phyloP scores from a whole-genome alignment of 306 rosid species.

The Vachellia pachyceras region DNA sequence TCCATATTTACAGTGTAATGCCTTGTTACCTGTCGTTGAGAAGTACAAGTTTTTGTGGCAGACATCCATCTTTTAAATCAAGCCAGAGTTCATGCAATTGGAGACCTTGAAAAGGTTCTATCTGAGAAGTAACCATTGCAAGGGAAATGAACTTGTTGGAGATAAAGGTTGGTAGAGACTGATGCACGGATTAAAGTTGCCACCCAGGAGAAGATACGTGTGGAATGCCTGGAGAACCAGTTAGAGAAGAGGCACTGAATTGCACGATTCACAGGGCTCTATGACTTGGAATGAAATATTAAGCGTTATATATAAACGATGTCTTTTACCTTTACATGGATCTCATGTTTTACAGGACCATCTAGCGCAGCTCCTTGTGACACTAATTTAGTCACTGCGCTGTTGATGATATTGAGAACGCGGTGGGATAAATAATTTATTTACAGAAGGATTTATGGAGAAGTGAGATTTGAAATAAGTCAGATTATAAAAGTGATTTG shows the following conservation, averaged over 20 bases:
- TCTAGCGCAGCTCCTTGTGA: no score
- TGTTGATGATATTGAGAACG: no score
- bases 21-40: constrained; percentile 24
- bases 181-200: constrained; percentile 67
- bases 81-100: constrained; percentile 73
- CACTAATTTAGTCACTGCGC: no score
- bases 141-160: constrained; percentile 72
- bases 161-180: constrained; percentile 75
- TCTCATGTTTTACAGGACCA: no score
- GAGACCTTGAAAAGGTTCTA: constrained; percentile 77
- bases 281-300: constrained; percentile 39
- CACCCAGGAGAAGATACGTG: no score
- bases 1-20: constrained; percentile 19
- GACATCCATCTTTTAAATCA: constrained; percentile 84
- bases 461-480: no score
- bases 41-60: constrained; percentile 41
- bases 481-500: no score
- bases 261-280: constrained; percentile 33
- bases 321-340: no score
- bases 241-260: constrained; percentile 46
- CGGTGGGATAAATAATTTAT: no score
- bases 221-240: no score
- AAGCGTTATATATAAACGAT: no score
- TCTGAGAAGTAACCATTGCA: constrained; percentile 78
- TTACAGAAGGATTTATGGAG: no score